phyloP scores from a whole-genome alignment of 202 grass and related monocot genomes.

The Eragrostis tef region DNA sequence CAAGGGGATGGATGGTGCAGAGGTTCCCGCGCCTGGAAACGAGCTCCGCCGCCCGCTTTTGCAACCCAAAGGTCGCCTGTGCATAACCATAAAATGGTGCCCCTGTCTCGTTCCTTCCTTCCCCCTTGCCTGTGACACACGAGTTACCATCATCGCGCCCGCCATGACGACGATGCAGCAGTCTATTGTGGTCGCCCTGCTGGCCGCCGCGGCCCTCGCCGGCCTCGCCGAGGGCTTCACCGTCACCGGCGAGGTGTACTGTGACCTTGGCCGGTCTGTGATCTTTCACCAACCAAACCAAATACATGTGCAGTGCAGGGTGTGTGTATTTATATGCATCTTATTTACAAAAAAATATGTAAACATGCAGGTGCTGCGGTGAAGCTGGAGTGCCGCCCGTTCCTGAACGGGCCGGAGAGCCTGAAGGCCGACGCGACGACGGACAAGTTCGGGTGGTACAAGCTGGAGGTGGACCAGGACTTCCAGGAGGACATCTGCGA shows the following conservation, averaged over 20 bases:
- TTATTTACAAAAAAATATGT: no score
- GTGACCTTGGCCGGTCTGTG: slow-evolving; percentile 62
- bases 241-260: slow-evolving; percentile 68
- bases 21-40: slow-evolving; percentile 37
- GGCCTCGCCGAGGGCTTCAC: slow-evolving; percentile 46
- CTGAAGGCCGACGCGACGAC: slow-evolving; percentile 61
- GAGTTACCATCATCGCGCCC: neutral
- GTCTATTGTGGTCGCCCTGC: neutral
- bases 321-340: no score
- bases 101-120: no score
- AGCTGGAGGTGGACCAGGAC: slow-evolving; percentile 54
- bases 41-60: slow-evolving; percentile 34
- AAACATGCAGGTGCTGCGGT: slow-evolving; percentile 60
- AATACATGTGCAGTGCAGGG: no score
- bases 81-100: neutral
- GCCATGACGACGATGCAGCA: neutral
- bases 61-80: neutral
- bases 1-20: neutral
- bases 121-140: no score
- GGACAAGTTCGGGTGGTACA: slow-evolving; percentile 54
- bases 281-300: no score
- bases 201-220: slow-evolving; percentile 33
- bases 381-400: slow-evolving; percentile 60
- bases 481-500: slow-evolving; percentile 84
- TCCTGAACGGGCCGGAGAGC: slow-evolving; percentile 27